These are phyloP conservation scores for Chaetothyriales sp. DNA, from an alignment of 2,329 filamentous ascomycete genomes.

Conservation along the genomic window DNA sequence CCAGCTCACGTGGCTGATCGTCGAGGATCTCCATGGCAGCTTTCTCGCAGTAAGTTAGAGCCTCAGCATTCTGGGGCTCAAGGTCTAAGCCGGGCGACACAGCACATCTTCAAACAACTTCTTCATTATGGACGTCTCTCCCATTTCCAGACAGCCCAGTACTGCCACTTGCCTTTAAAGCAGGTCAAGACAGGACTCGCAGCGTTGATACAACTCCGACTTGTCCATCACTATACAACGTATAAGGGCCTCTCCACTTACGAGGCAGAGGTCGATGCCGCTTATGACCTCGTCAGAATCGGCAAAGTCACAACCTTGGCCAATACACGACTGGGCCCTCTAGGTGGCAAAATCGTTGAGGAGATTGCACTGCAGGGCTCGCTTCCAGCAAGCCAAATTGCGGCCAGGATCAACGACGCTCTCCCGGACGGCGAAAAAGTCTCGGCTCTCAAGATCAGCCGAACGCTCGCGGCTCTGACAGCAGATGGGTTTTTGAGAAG, in stretches of 20 bases:
- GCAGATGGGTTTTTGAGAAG: conserved; percentile 7
- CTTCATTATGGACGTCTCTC: conserved; percentile 65
- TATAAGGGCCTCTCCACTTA: conserved; percentile 58
- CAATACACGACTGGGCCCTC: conserved; percentile 58
- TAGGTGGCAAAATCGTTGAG: conserved; percentile 60
- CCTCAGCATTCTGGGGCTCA: background rate
- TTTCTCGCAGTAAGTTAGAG: conserved; percentile 63
- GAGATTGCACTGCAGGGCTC: conserved; percentile 66
- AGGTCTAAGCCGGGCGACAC: conserved; percentile 7
- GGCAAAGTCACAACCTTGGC: conserved; percentile 70
- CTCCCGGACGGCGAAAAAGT: background rate
- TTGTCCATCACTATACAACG: conserved; percentile 61
- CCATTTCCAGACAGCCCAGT: conserved; percentile 53
- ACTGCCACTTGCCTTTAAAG: conserved; percentile 58
- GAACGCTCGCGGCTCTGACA: conserved; percentile 4
- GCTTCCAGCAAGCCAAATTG: conserved; percentile 41
- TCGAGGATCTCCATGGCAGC: conserved; percentile 82
- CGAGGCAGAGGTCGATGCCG: conserved; percentile 65
- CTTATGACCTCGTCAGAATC: conserved; percentile 68
- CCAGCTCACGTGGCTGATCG: conserved; percentile 80
- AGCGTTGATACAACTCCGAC: conserved; percentile 76
- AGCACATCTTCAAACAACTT: conserved; percentile 77
- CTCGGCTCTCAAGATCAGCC: background rate
- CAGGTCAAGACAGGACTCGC: conserved; percentile 70
- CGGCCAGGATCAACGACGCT: conserved; percentile 14